Evolutionary conservation across 2,329 filamentous ascomycete species (phyloP), one percentile per base, ranked within the genome.

Genomic region (Fusarium nygamai): DNA sequence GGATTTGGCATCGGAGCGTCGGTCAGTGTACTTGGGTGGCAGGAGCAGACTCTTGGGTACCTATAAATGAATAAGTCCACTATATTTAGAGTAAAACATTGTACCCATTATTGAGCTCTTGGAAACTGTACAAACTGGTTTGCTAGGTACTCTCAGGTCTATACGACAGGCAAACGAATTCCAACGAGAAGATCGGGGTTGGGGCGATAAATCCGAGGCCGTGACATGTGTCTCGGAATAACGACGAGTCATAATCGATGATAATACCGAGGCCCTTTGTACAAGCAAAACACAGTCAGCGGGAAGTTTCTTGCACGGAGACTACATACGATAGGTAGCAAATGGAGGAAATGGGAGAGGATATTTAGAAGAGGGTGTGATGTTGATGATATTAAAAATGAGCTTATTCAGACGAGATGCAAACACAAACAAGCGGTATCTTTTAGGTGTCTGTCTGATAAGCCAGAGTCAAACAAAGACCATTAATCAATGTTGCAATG

Each of bases 161-260:
- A 22, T 24, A 29, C 11, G 14, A n/a, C 20, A 56, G 44, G 58
- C 39, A 51, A 34, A 27, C 36, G 8, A 39, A 56, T 24, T 51
- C 22, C 43, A 57, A 29, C 20, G 20, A 50, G n/a, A 31, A 33
- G 29, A 36, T 47, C 62, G 67, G 64, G 56, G 34, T 62, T 68
- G 61, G 73, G 71, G 39, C 20, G 27, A 20, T 24, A 56, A 66
- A 33, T 59, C 61, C 54, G 70, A 72, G 54, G 53, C 16, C 31
- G 22, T 31, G 51, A 19, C 50, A 46, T 64, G 51, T 43, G 44
- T 24, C n/a, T 29, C 46, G 12, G 33, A 31, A 41, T 20, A 54
- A 41, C 14, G 47, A 48, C 50, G 27, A 44, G 48, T 13, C 29
- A 36, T 24, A 14, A 24, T 56, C 19, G 6, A 33, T 39, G 11